These are phyloP conservation scores for Rhizomucor pusillus DNA, from an alignment of 371 early-diverging fungal species.

Conservation along the genomic window DNA sequence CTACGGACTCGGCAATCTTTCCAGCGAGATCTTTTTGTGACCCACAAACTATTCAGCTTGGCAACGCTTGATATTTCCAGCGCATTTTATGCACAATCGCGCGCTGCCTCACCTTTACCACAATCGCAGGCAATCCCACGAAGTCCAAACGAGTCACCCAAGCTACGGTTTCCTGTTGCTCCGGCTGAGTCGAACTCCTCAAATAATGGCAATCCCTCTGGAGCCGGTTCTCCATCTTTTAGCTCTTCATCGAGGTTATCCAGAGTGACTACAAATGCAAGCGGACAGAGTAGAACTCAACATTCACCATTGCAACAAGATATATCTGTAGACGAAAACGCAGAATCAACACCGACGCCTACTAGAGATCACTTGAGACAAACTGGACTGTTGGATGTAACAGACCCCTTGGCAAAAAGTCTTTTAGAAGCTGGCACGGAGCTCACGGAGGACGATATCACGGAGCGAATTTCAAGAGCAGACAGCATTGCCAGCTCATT, in stretches of 20 bases:
- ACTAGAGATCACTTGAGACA: neutral
- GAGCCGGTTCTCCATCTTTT: conserved; percentile 13
- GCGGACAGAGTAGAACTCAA: neutral
- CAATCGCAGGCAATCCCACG: neutral
- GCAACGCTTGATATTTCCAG: conserved; percentile 47
- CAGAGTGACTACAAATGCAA: conserved; percentile 7
- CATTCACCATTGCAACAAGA: neutral
- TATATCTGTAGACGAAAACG: neutral
- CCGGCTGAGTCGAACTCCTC: conserved; percentile 15
- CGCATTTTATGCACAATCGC: conserved; percentile 2
- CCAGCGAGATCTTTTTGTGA: conserved; percentile 52
- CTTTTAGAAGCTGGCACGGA: no score
- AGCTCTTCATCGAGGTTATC: conserved; percentile 17
- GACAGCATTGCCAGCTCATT: conserved; percentile 3
- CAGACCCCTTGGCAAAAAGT: neutral
- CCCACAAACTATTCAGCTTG: conserved; percentile 61
- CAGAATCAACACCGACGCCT: neutral
- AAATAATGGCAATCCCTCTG: conserved; percentile 11
- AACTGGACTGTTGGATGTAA: neutral
- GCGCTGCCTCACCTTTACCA: conserved; percentile 2
- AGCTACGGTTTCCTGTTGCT: conserved; percentile 15
- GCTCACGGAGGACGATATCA: no score
- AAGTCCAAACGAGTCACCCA: conserved; percentile 13
- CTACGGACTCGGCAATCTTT: conserved; percentile 42
- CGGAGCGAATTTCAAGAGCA: no score